These are phyloP conservation scores for Boletus tylopilopsis DNA, from an alignment of 768 basidiomycete genomes.

Conservation along the genomic window DNA sequence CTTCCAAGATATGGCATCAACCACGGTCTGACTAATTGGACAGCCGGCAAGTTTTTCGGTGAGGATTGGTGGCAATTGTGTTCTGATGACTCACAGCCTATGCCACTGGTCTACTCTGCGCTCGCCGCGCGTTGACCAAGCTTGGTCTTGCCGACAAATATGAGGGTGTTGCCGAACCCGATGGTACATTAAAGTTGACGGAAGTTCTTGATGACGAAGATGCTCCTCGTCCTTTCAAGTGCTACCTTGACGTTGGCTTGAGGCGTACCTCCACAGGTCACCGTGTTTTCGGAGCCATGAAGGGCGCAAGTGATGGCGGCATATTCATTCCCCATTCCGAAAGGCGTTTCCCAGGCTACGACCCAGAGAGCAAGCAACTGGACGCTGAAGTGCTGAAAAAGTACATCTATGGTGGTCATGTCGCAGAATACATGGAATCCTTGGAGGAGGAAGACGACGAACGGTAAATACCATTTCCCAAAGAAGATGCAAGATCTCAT, in stretches of 20 bases:
- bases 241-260: slow-evolving; percentile 97
- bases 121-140: slow-evolving; percentile 92
- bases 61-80: not conserved
- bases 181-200: slow-evolving; percentile 80
- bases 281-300: slow-evolving; percentile 97
- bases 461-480: slow-evolving; percentile 45
- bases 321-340: slow-evolving; percentile 97
- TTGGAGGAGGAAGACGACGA: slow-evolving; percentile 99
- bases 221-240: slow-evolving; percentile 98
- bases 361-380: slow-evolving; percentile 87
- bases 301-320: slow-evolving; percentile 97
- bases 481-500: slow-evolving; percentile 3
- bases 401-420: slow-evolving; percentile 97
- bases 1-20: slow-evolving; percentile 95
- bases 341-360: slow-evolving; percentile 97
- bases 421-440: slow-evolving; percentile 99
- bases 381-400: slow-evolving; percentile 94
- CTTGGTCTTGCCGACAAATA: slow-evolving; percentile 98
- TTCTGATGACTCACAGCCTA: slow-evolving; percentile 56
- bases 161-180: slow-evolving; percentile 87
- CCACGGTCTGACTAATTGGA: slow-evolving; percentile 99
- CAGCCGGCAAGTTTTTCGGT: slow-evolving; percentile 65
- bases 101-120: slow-evolving; percentile 92
- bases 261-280: slow-evolving; percentile 97
- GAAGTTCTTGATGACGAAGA: slow-evolving; percentile 88